Evolutionary conservation across 2,329 filamentous ascomycete genomes (phyloP).

Genomic region (Trichoderma harzianum): DNA sequence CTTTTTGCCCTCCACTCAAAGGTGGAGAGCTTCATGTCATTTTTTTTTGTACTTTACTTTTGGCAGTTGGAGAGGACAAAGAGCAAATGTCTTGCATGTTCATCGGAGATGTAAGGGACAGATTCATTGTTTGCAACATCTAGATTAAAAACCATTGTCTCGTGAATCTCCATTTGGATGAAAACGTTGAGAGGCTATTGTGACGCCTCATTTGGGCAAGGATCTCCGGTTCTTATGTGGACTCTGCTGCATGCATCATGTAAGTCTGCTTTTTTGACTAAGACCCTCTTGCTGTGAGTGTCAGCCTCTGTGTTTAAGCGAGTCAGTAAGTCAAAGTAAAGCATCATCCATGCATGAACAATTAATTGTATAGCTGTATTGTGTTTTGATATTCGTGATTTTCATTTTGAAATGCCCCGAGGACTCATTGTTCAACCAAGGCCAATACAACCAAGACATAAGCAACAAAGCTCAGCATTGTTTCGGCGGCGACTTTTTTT

Average conservation of each 20-base stretch:
- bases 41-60: not conserved
- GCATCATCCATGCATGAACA: not conserved
- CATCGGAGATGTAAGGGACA: not conserved
- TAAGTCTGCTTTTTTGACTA: not conserved
- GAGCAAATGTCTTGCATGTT: not conserved
- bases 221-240: not conserved
- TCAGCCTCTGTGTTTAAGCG: not conserved
- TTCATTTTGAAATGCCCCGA: not conserved
- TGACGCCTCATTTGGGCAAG: not conserved
- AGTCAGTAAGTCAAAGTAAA: not conserved
- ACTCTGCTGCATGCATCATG: constrained; percentile 8
- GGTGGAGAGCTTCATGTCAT: not conserved
- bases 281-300: not conserved
- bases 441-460: not conserved
- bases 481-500: not conserved
- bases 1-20: constrained; percentile 10
- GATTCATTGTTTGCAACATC: not conserved
- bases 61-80: not conserved
- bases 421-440: not conserved
- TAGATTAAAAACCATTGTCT: not conserved
- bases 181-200: not conserved
- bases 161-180: not conserved
- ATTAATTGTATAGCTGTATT: not conserved
- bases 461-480: not conserved
- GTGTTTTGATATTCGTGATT: not conserved